Base-by-base conservation (phyloP, 495 filamentous ascomycete species). In the Aspergillus homomorphus region DNA sequence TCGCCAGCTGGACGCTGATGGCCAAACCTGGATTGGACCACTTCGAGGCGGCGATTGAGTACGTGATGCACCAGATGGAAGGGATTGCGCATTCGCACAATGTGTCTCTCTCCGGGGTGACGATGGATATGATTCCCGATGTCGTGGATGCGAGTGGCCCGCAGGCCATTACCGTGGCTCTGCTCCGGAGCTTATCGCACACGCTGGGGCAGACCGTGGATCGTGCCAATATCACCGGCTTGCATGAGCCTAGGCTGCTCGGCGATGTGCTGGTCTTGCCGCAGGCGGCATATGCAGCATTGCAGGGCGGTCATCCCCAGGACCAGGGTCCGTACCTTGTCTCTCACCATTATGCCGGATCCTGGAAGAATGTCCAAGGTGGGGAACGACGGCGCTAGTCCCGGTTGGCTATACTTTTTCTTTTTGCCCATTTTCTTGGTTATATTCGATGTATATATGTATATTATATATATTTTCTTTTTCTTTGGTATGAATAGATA, bases 111-210 rank as follows among this genome's bases (percentile, higher is more conserved):
- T 45, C 53, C 0, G 38, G 69, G 4, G 54, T 78, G 16, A 68
- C 63, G 0, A 52, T 69, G 22, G 61, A 67, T 2, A 69, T 71
- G 69, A 49, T 70, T 9, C 26, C 45, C 0, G 75, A 78, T 38
- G 74, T 79, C 10, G 68, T 79, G 12, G 64, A 72, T 42, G 69
- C 72, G 20, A 79, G 72, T 1, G 76, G 76, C 0, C 76, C 76
- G 0, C 69, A 72, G 48, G 64, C 67, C 1, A 76, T 79, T 56
- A 77, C 74, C 0, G 43, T 69, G 16, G 64, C 66, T 9, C 57
- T 77, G n/a, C 49, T 76, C 22, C 53, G 73, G 14, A 73, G 71
- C 48, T 58, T 79, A 3, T 53, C 44, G 14, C 16, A 63, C 8
- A 44, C 55, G 50, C 54, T 66, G 5, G 62, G 61, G 12, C 51